Evolutionary conservation across 116 monocot species (phyloP), one percentile per base, ranked within the genome.

Genomic region (Dioscorea cayenensis): DNA sequence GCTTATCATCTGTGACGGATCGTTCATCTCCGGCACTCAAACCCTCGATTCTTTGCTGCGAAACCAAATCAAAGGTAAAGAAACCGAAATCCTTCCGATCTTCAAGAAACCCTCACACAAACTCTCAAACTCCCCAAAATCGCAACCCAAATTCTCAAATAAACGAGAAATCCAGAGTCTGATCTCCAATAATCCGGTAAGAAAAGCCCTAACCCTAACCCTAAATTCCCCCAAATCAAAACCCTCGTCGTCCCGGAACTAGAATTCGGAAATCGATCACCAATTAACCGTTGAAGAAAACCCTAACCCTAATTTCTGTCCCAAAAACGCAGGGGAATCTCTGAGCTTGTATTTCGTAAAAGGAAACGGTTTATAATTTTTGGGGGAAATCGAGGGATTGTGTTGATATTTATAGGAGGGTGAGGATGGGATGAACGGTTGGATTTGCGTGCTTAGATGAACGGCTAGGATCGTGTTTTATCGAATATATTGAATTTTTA

Each of bases 1-100:
- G 75, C 23, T 81, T 76, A 81, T 72, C 85, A 85, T 85, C 62
- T 83, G 83, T 28, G 81, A 77, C 4, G 76, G 81, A 79, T 89
- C 83, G 77, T 83, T 86, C 85, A 88, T 88, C 65, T 19, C 35
- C 19, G 14, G 55, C 17, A 28, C 22, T 68, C 36, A 62, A 63
- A 51, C 43, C 65, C 27, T 48, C 49, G 55, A 55, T 55, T 16
- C 55, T 12, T n/a, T 16, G 55, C 65, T 60, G 7, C 58, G 67
- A 78, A 28, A 14, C n/a, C 60, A 38, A 79, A 43, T 51, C 43
- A 43, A 43, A 6, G 43, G 23, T 32, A 4, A 4, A 51, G 36
- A 36, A 58, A 35, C 6, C 18, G 14, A 27, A 36, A 36, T 32
- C 21, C 8, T 1, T 8, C 14, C 25, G 2, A 63, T 11, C n/a